A percentile compares a stretch with the other conserved stretches of the same genome.
Evolutionary conservation across 2,329 filamentous ascomycete genomes (phyloP).

Genomic region (Colletotrichum destructivum): DNA sequence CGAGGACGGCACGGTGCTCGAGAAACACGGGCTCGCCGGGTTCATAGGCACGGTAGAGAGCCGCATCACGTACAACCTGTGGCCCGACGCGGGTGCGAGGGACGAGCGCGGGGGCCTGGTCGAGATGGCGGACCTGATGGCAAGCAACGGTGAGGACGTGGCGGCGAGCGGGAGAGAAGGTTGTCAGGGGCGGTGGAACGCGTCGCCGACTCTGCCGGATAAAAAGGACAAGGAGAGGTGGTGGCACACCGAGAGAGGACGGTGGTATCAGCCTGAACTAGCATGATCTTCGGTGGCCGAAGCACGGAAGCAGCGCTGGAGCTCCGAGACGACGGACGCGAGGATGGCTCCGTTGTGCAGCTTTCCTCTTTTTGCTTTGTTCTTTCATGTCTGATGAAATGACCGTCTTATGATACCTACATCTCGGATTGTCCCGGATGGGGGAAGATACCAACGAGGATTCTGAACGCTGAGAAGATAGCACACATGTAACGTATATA

Average conservation of each 20-base stretch:
- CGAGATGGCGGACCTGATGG: conserved; percentile 65
- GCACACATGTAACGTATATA: conserved; percentile 15
- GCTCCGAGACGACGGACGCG: background rate
- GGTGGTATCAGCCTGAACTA: conserved; percentile 55
- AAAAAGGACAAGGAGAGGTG: conserved; percentile 65
- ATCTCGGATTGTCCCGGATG: conserved; percentile 8
- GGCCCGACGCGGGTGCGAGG: conserved; percentile 68
- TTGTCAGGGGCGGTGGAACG: conserved; percentile 65
- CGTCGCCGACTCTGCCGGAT: conserved; percentile 54
- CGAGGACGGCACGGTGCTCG: conserved; percentile 65
- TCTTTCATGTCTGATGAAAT: conserved; percentile 12
- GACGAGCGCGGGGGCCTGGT: conserved; percentile 72
- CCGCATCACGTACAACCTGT: conserved; percentile 72
- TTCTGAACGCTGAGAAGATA: background rate
- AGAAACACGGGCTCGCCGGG: conserved; percentile 70
- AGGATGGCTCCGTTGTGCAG: background rate
- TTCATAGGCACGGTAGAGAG: conserved; percentile 75
- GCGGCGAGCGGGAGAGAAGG: conserved; percentile 53
- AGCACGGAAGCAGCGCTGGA: background rate
- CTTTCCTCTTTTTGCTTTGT: background rate
- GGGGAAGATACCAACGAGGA: conserved; percentile 28
- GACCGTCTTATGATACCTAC: conserved; percentile 25
- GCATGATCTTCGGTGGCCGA: conserved; percentile 5
- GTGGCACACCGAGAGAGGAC: conserved; percentile 66
- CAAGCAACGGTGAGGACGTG: conserved; percentile 61